These are phyloP conservation scores for Fusarium praegraminearum DNA, from an alignment of 2,329 filamentous ascomycete genomes.

Conservation along the genomic window DNA sequence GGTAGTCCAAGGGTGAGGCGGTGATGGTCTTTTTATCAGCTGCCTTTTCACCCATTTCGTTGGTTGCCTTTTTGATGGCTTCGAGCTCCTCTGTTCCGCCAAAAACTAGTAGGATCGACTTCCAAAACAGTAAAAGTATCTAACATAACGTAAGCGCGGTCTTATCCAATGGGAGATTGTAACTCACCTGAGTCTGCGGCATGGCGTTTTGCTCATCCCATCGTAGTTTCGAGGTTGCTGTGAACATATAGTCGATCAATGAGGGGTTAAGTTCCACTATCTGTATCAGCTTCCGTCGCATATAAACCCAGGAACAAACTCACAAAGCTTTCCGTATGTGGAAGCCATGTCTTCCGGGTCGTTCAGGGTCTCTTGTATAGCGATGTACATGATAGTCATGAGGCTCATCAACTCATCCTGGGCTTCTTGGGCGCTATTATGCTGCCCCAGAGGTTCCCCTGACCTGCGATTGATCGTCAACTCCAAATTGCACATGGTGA, in stretches of 20 bases:
- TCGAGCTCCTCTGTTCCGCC: slow-evolving; percentile 81
- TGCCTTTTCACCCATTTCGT: slow-evolving; percentile 68
- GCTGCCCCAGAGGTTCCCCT: slow-evolving; percentile 57
- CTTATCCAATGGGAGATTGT: not conserved
- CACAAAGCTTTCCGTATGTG: slow-evolving; percentile 64
- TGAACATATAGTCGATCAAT: slow-evolving; percentile 78
- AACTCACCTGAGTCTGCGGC: slow-evolving; percentile 71
- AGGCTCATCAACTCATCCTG: slow-evolving; percentile 72
- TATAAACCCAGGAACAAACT: slow-evolving; percentile 46
- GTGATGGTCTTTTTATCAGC: slow-evolving; percentile 84
- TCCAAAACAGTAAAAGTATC: slow-evolving; percentile 90
- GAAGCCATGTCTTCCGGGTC: slow-evolving; percentile 62
- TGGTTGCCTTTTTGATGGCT: slow-evolving; percentile 78
- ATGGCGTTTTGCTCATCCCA: slow-evolving; percentile 76
- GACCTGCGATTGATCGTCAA: slow-evolving; percentile 56
- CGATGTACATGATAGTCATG: slow-evolving; percentile 72
- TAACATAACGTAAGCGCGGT: slow-evolving; percentile 51
- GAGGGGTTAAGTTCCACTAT: slow-evolving; percentile 72
- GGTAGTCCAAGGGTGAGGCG: slow-evolving; percentile 94
- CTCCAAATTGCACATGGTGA: not conserved
- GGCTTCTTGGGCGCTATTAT: slow-evolving; percentile 61
- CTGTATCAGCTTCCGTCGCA: slow-evolving; percentile 31
- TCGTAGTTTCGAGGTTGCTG: slow-evolving; percentile 74
- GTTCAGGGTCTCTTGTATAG: slow-evolving; percentile 68
- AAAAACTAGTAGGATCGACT: slow-evolving; percentile 86